Evolutionary conservation across 495 filamentous ascomycete genomes (phyloP), one percentile per base, ranked within the genome.

Genomic region (Mytilinidion resinicola): DNA sequence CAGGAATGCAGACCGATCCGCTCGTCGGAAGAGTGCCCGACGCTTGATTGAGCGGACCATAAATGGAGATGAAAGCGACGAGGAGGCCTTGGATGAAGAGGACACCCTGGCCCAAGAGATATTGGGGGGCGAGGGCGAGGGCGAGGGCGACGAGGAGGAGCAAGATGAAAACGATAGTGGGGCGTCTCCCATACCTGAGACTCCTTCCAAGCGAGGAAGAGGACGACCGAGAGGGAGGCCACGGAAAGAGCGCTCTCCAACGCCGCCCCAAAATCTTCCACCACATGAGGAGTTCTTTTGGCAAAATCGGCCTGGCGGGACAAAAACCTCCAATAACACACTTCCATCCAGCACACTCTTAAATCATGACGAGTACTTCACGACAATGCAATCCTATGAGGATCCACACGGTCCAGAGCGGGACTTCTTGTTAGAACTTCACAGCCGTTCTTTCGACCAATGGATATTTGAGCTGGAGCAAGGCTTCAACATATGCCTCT

Each of bases 201-300:
- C 69, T 57, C 81, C 65, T 56, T 73, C 80, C 0, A 88, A 87
- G 65, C 77, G 79, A 25, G 76, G 74, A 20, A 76, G 76, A 62
- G 85, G 80, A 66, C 77, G 78, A 69, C 82, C 77, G 14, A 86
- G 83, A 17, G 72, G 78, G 10, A 78, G 76, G 65, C 81, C 44
- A 1, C 49, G 55, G 19, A 64, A 66, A 25, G 33, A 60, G 43
- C 84, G 81, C 42, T 87, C 88, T 10, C 87, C 88, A 6, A 90
- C 89, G 9, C 89, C 92, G 4, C 87, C 89, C 37, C 78, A 80
- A 30, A 81, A 91, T 58, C 77, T 97, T 4, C 87, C 91, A 19
- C 77, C 90, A 0, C 87, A 96, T 61, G 93, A 98, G 68, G 85
- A 84, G 51, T 98, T 95, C 69, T 97, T 98, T 68, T 90, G 85